Evolutionary conservation across 2,329 filamentous ascomycete species (phyloP), one percentile per base, ranked within the genome.

Genomic region (Bertia moriformis): DNA sequence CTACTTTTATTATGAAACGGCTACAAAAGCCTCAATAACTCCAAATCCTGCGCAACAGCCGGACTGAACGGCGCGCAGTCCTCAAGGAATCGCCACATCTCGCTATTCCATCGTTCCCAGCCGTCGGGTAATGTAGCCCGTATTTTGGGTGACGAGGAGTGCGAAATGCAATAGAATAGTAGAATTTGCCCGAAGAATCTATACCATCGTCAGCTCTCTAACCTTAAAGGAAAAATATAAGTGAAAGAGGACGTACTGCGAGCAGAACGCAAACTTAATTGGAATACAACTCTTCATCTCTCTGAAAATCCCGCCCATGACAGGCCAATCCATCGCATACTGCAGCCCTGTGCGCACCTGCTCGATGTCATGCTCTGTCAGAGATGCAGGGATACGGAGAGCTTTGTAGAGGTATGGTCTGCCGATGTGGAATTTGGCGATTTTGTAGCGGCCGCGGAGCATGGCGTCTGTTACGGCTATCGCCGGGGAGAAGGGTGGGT

Each of bases 281-380:
- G 59, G 59, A 35, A 60, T 59, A 37, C 58, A 62, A 36, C 55
- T 59, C 40, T 55, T 60, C 59, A 62, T 62, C 18, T 50, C 50
- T 12, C 49, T 46, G 41, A 60, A 60, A n/a, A 60, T 50, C 13
- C 57, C 58, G 19, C 53, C 49, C 1, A 53, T 50, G 3, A 61
- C 46, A 4, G 59, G 58, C 58, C 58, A 62, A 38, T 61, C 51
- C 56, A 61, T 61, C 12, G 58, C 58, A 39, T 59, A 54, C 13
- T 49, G 53, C 3, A 62, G 49, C 10, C 58, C 56, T 39, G 51
- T 54, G 27, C 51, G 51, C 37, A 61, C 54, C 39, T 61, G 55
- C 38, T 56, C 56, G 14, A 60, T 45, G 41, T 62, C 59, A 18
- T 59, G 51, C 7, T 59, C 54, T n/a, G 53, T 57, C 13, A 61